These are phyloP conservation scores for Termitomyces eurrhizus DNA, from an alignment of 768 basidiomycete genomes.

Conservation along the genomic window DNA sequence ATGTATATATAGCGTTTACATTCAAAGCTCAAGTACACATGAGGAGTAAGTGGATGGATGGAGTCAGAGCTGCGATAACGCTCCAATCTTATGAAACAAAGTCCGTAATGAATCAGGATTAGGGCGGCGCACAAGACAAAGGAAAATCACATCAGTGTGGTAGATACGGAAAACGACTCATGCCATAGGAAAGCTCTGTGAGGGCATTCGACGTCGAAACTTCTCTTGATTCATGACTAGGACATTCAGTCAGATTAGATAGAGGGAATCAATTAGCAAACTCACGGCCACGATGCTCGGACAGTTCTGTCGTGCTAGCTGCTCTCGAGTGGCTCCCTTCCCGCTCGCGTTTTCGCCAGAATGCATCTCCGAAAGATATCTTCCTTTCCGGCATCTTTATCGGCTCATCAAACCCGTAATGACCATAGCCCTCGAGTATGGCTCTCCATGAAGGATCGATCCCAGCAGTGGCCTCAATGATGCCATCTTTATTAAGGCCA, in stretches of 20 bases:
- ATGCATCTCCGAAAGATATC: constrained; percentile 28
- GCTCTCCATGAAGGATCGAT: constrained; percentile 52
- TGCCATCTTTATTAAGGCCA: constrained; percentile 47
- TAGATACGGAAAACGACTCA: not conserved
- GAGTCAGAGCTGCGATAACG: not conserved
- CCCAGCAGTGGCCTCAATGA: constrained; percentile 49
- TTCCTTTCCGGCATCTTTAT: constrained; percentile 24
- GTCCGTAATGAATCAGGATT: not conserved
- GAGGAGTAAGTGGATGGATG: not conserved
- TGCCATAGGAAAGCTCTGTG: constrained; percentile 14
- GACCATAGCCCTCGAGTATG: constrained; percentile 28
- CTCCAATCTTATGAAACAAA: not conserved
- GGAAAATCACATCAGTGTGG: not conserved
- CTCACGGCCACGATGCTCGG: constrained; percentile 7
- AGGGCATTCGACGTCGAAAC: constrained; percentile 11
- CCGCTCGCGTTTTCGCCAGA: constrained; percentile 27
- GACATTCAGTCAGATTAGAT: not conserved
- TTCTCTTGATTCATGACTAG: constrained; percentile 5
- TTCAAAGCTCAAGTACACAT: not conserved
- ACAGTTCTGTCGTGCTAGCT: constrained; percentile 2
- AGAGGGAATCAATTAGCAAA: no score
- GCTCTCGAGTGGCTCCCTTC: constrained; percentile 8
- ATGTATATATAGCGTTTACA: not conserved
- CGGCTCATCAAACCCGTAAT: constrained; percentile 7
- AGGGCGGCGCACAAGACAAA: not conserved